Base-by-base conservation (phyloP, 192 early-diverging fungal species). In the Coemansia sp. region DNA sequence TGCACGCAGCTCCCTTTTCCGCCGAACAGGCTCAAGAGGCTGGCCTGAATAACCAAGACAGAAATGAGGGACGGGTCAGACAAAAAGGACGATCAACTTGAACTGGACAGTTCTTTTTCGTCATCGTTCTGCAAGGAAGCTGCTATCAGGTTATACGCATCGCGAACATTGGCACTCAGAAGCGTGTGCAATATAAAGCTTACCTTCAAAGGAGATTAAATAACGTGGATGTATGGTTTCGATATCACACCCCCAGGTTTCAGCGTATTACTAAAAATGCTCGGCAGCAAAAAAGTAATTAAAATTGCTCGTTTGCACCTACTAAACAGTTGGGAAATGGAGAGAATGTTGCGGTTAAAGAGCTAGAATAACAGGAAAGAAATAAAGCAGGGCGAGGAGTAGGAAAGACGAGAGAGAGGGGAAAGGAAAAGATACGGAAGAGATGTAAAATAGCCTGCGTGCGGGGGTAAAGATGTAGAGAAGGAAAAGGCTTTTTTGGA, bases 91-190 rank as follows among this genome's bases (percentile, higher is more conserved):
- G 12, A 29, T 29, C 53, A 15, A 32, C 53, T 32, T 32, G 29
- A 32, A 14, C 53, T 52, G 21, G 23, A 25, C n/a, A 15, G 12
- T 15, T 22, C 24, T 55, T 25, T 55, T 55, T 55, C 29, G 24
- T 29, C 53, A 55, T 55, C 53, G 11, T 22, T 15, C 53, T 55
- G 53, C 53, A 55, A 55, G 53, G 53, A 55, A 55, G 53, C 53
- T 32, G 53, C 19, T 35, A 15, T 25, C 27, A 5, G 22, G 3
- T 24, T 32, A 32, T 32, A 6, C 5, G 29, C 29, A 32, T 32
- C 29, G 51, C 23, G 29, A 55, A 55, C 29, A 15, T 25, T 27
- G 24, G 10, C 41, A n/a, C 10, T 43, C 41, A 3, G 41, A 15
- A 43, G 41, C 41, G 41, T 2, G 41, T 43, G 10, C 4, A 15